Evolutionary conservation across 768 basidiomycete genomes (phyloP), one percentile per base, ranked within the genome.

Genomic region (Boletus pseudopeckii): DNA sequence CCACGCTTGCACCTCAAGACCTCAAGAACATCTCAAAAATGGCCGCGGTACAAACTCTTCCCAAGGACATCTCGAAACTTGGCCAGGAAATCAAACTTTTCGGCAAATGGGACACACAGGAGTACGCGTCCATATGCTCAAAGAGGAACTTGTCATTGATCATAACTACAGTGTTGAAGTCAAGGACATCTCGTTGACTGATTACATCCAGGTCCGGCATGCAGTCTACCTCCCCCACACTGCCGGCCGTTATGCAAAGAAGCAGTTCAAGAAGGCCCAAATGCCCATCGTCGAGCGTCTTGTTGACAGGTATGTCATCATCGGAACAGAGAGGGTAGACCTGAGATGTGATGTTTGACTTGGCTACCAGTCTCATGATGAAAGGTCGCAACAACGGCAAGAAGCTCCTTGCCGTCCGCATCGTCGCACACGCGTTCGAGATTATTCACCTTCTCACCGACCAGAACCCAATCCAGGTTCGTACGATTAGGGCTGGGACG

Each of bases 311-410:
- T 92, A 68, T 64, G 84, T 40, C 8, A 50, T 14, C 32, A n/a
- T 44, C 24, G 41, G 22, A 50, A 54, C 15, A 46, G 11, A 52
- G 43, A 26, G 40, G 32, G 20, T 42, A 30, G 28, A 32, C 15
- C 50, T 56, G 28, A 60, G 40, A 22, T 17, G 17, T 34, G 40
- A 22, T 17, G 17, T 34, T 47, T 24, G 18, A 49, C 33, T 28
- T 48, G 52, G 13, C n/a, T 11, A 32, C 20, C 28, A 96, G 93
- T 74, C 77, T 99, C 72, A 99, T 99, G 97, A 99, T 99, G 97
- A 97, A 98, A 80, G 97, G 97, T 57, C 94, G 97, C 76, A 99
- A 98, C 87, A 98, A 95, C 78, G 97, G 97, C 71, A 98, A 98
- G 82, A 98, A 98, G 79, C 86, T 98, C 72, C 77, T 99, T 75